Percentiles rank a stretch among this genome's conserved stretches.
Conservation (phyloP, 192 early-diverging fungal genomes). For the Mortierella hygrophila region DNA sequence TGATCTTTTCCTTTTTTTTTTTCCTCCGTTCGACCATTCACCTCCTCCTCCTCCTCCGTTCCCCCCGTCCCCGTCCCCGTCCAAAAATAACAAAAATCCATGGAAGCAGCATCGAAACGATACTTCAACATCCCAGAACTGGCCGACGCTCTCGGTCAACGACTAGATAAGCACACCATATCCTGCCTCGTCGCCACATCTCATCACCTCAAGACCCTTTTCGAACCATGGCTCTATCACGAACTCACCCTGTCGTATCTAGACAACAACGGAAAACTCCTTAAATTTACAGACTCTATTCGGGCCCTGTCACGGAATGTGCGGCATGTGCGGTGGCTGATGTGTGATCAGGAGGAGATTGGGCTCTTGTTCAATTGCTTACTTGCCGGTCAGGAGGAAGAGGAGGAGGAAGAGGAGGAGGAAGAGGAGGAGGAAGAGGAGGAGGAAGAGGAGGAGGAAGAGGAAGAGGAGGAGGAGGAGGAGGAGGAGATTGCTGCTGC, state of each 20-base stretch:
- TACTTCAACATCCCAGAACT: slow-evolving; percentile 2
- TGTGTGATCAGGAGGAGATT: slow-evolving; percentile 1
- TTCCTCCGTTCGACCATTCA: too few relatives aligned
- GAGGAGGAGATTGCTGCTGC: too few relatives aligned
- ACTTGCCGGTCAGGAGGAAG: neutral
- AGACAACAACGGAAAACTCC: neutral
- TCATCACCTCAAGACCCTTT: neutral
- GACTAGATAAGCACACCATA: neutral
- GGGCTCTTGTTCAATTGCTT: neutral
- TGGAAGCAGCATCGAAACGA: neutral
- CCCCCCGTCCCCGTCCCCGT: neutral
- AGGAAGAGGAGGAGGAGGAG: neutral
- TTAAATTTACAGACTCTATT: neutral
- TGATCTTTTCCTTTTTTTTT: too few relatives aligned
- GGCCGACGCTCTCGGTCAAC: neutral
- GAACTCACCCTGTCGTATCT: neutral
- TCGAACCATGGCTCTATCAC: neutral
- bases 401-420: too few relatives aligned
- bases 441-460: too few relatives aligned
- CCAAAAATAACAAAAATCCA: neutral
- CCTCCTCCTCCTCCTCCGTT: neutral
- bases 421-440: too few relatives aligned
- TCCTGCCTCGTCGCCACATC: neutral
- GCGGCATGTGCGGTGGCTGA: neutral
- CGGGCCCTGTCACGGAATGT: neutral